Conservation (phyloP, 2,329 filamentous ascomycete genomes). For the Neopestalotiopsis rosae region DNA sequence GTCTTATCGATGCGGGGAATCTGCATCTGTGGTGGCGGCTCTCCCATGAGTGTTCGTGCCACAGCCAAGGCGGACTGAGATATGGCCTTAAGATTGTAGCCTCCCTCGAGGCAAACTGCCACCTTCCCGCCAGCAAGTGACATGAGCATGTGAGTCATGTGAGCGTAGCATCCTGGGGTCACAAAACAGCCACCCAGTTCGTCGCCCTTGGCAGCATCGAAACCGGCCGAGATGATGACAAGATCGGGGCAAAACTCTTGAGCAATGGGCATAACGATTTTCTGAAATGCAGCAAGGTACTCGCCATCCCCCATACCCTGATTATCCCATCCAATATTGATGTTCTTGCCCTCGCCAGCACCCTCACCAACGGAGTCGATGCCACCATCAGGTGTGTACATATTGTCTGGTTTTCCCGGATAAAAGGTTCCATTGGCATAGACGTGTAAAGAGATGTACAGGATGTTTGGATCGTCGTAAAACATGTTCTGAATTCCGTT, state of each 20-base stretch:
- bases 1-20: slow-evolving; percentile 63
- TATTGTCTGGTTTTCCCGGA: slow-evolving; percentile 68
- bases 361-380: slow-evolving; percentile 64
- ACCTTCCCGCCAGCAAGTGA: slow-evolving; percentile 88
- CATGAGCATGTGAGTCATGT: slow-evolving; percentile 99
- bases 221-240: slow-evolving; percentile 93
- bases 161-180: slow-evolving; percentile 87
- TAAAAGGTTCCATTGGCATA: slow-evolving; percentile 87
- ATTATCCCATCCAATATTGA: slow-evolving; percentile 71
- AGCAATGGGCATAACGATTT: slow-evolving; percentile 95
- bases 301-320: slow-evolving; percentile 94
- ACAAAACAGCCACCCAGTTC: slow-evolving; percentile 93
- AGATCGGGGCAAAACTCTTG: slow-evolving; percentile 92
- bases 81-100: slow-evolving; percentile 93
- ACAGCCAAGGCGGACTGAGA: slow-evolving; percentile 92
- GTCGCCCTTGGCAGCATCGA: slow-evolving; percentile 93
- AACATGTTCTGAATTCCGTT: slow-evolving; percentile 98
- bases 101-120: slow-evolving; percentile 91
- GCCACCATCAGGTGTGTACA: slow-evolving; percentile 63
- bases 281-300: slow-evolving; percentile 95
- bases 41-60: slow-evolving; percentile 91
- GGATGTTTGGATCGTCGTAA: slow-evolving; percentile 90
- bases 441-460: slow-evolving; percentile 95
- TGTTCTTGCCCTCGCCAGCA: slow-evolving; percentile 62
- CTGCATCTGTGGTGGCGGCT: slow-evolving; percentile 73